Base-by-base conservation (phyloP, 495 filamentous ascomycete genomes). In the Margaritispora aquatica region DNA sequence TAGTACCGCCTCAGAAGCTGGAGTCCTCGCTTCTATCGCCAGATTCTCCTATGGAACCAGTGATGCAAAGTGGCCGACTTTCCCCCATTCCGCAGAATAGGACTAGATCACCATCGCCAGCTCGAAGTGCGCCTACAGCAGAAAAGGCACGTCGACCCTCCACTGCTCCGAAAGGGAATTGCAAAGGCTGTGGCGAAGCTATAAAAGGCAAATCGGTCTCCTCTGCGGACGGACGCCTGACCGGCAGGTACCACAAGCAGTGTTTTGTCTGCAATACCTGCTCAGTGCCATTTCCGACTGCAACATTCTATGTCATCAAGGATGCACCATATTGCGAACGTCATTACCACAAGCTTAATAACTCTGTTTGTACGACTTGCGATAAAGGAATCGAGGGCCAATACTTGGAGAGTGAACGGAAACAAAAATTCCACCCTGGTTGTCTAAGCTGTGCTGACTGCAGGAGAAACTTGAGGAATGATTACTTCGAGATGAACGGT, bases 191-290 rank as follows among this genome's bases (percentile, higher is more conserved):
- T 69, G 76, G 81, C 26, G 78, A 87, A 57, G 71, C 75, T 8
- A 98, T 98, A 66, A 81, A 80, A 46, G 94, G 94, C 20, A 97
- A 96, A 70, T 96, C 92, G 0, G 84, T 98, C 49, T 94, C 92
- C 26, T 94, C 89, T 15, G 92, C 92, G 1, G 94, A 97, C 62
- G 95, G 95, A 21, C 88, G 93, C 47, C 79, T 98, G 3, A 96
- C 92, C 1, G 94, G 94, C 0, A 85, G 91, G 34, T 98, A 96
- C 66, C 94, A 98, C 71, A 92, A 92, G 64, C 79, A 85, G 15
- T 98, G 94, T 67, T 97, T 98, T 69, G 89, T 93, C 3, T 98
- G 94, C 76, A 83, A 82, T 2, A 90, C 88, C 7, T 98, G 94
- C 75, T 73, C 74, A 13, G 80, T 82, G 23, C 88, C 92, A 1